Evolutionary conservation across 176 grass and related monocot genomes (phyloP), one percentile per base, ranked within the genome.

Genomic region (Phragmites australis): DNA sequence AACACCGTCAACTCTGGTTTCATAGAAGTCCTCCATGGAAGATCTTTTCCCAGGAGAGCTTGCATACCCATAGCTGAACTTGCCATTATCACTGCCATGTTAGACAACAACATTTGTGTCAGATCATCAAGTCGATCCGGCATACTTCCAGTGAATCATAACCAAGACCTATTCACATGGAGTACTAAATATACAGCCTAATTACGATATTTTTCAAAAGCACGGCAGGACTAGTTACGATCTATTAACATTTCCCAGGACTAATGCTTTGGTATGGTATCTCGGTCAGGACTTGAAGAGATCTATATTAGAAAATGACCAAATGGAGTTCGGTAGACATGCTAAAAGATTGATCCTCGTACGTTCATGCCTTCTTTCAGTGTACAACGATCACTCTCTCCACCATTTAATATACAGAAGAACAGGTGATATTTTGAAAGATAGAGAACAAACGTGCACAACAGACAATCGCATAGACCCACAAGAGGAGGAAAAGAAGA

Each of bases 1-100:
- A 17, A 97, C 89, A 37, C 91, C 89, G 37, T 93, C 94, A 5
- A 93, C 76, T 84, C 87, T 88, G 32, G 94, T 91, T 32, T 97
- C 94, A 43, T 89, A 75, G 68, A 92, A 97, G 67, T 97, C 94
- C 78, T 97, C 94, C 94, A 93, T 97, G 31, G 87, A 93, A 0
- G 94, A 81, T 56, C 94, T 91, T 64, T 93, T 93, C 26, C 94
- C 94, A 2, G 72, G 94, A 53, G 81, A 93, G 82, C 82, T 93
- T 8, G 94, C 94, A 29, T 93, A 93, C 0, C 94, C 94, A 57
- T 91, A 97, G 81, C 86, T 93, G 59, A 97, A 92, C 70, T 91
- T 97, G 21, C 91, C 89, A 30, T 93, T 93, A 57, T 91, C 88
- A 87, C 91, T 97, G 84, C 37, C 59, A 74, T 23, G n/a, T 37